Conservation (phyloP, 2,329 filamentous ascomycete species). For the Aspergillus brasiliensis region DNA sequence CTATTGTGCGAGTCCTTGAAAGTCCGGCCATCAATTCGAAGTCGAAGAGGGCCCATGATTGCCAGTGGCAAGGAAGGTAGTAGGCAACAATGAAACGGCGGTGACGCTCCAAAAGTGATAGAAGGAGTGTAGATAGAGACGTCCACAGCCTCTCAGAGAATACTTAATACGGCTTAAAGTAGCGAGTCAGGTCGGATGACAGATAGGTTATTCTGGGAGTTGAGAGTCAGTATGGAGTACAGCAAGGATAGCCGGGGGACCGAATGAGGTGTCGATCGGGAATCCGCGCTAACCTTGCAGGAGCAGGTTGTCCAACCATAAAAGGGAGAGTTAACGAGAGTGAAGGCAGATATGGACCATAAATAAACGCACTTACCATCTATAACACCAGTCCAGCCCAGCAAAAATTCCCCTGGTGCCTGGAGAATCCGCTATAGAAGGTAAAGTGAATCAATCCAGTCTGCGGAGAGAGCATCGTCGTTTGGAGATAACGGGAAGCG, state of each 20-base stretch:
- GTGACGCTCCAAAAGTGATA: background rate
- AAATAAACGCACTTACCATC: background rate
- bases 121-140: background rate
- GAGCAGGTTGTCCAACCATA: background rate
- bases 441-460: too few species aligned
- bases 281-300: slow-evolving; percentile 5
- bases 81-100: background rate
- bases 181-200: background rate
- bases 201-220: background rate
- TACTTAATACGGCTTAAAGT: background rate
- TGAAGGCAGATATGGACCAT: background rate
- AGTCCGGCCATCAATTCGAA: slow-evolving; percentile 80
- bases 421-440: background rate
- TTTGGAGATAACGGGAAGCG: slow-evolving; percentile 19
- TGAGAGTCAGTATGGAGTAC: background rate
- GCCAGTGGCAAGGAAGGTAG: background rate
- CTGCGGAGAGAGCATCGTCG: background rate
- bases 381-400: background rate
- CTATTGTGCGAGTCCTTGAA: slow-evolving; percentile 82
- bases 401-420: background rate
- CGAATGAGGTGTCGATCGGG: slow-evolving; percentile 3
- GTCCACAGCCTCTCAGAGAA: background rate
- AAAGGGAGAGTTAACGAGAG: background rate
- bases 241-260: background rate
- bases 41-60: slow-evolving; percentile 70